phyloP scores from a whole-genome alignment of 495 filamentous ascomycete genomes.

The Trichoderma orchidacearum region DNA sequence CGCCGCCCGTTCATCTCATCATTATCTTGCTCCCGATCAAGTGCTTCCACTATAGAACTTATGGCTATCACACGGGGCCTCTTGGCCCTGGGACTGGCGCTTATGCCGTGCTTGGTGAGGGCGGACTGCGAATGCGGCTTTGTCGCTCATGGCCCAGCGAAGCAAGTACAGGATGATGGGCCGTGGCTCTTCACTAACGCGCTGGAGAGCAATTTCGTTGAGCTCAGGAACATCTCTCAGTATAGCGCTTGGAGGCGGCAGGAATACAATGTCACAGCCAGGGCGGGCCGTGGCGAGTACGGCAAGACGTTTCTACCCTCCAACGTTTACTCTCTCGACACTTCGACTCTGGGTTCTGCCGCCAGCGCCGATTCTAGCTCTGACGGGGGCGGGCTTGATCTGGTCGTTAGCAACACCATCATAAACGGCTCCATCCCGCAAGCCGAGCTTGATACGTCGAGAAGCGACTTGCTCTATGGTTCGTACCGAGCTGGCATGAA shows the following conservation, averaged over 20 bases:
- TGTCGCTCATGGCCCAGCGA: conserved; percentile 10
- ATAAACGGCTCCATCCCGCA: conserved; percentile 38
- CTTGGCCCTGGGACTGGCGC: conserved; percentile 6
- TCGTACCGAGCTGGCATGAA: conserved; percentile 55
- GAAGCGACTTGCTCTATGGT: conserved; percentile 49
- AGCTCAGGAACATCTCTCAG: conserved; percentile 28
- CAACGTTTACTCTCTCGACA: conserved; percentile 39
- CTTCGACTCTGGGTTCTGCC: conserved; percentile 23
- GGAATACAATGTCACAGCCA: conserved; percentile 43
- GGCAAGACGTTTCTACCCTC: conserved; percentile 43
- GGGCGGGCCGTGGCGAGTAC: conserved; percentile 42
- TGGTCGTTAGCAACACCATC: conserved; percentile 38
- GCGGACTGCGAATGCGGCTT: conserved; percentile 67
- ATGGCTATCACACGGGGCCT: neutral
- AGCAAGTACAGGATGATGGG: neutral
- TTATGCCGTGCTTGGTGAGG: neutral
- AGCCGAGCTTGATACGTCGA: conserved; percentile 43
- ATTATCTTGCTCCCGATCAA: neutral
- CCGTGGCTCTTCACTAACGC: conserved; percentile 47
- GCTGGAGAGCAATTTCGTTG: conserved; percentile 55
- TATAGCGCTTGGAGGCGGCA: conserved; percentile 50
- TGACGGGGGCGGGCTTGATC: conserved; percentile 41
- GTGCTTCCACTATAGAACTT: neutral
- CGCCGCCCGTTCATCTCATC: neutral
- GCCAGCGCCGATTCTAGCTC: conserved; percentile 13